A percentile compares a stretch with the other conserved stretches of the same genome.
These are phyloP conservation scores for Gloeophyllum trabeum DNA, from an alignment of 768 basidiomycete species.

Conservation along the genomic window DNA sequence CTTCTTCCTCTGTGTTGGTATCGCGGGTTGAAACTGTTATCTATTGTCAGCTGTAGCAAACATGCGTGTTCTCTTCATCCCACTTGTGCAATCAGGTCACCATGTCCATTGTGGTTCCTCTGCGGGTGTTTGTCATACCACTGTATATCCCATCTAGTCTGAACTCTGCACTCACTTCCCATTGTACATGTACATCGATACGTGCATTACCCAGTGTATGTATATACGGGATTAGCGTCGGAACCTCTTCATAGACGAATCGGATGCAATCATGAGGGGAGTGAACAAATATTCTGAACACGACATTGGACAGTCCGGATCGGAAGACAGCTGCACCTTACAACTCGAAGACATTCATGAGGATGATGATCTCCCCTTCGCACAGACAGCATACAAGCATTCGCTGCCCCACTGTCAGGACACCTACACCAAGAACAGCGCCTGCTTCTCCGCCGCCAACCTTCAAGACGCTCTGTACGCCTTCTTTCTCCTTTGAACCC, in stretches of 20 bases:
- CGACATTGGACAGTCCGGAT: too few species aligned
- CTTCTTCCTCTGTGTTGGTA: not conserved
- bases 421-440: conserved; percentile 67
- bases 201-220: too few species aligned
- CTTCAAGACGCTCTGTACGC: conserved; percentile 75
- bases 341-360: conserved; percentile 33
- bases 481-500: conserved; percentile 39
- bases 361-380: conserved; percentile 43
- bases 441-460: conserved; percentile 63
- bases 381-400: not conserved
- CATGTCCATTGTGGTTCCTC: not conserved
- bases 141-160: too few species aligned
- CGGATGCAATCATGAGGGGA: too few species aligned
- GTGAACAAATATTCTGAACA: too few species aligned
- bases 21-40: too few species aligned
- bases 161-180: too few species aligned
- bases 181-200: not conserved
- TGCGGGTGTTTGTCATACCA: not conserved
- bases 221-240: too few species aligned
- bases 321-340: too few species aligned
- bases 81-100: too few species aligned
- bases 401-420: conserved; percentile 21
- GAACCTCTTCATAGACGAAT: too few species aligned
- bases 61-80: too few species aligned
- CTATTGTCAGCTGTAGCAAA: not conserved